Base-by-base conservation (phyloP, 345 rosid genomes). In the Gossypium arboreum region DNA sequence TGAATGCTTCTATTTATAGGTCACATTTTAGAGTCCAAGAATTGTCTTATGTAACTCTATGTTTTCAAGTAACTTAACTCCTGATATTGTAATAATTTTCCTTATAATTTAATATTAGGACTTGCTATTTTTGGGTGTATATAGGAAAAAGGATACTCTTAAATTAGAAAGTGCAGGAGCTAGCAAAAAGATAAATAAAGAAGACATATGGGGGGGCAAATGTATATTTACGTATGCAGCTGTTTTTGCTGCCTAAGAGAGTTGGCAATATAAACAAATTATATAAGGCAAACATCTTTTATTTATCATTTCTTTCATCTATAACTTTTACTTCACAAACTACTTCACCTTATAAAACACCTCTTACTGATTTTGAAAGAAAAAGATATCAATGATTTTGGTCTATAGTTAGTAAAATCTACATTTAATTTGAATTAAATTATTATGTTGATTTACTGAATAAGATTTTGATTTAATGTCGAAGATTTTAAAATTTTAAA, bases 11-110 rank as follows among this genome's bases (percentile, higher is more conserved):
- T 66, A 66, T 44, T 66, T 66, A 2, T 20, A 66, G 71, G 18
- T 45, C 71, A 44, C 34, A 45, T 18, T 27, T 44, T 44, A n/a
- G 12, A 41, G 47, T 12, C 6, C 4, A 45, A 20, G 71, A 44
- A 43, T 43, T 43, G 15, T 63, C 68, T n/a, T 64, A 12, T 68
- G 72, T 58, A 45, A 59, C 66, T 58, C 22, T n/a, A 7, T n/a
- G 24, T n/a, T 54, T 43, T 41, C 52, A 25, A 58, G 58, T 2
- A 47, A 24, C 12, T 45, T 57, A 41, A 16, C 75, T 45, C 50
- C 13, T 45, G 41, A 41, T 11, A 4, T 41, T 59, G 54, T 17
- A 22, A 43, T 59, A 15, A 9, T 47, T 18, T 44, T 2, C 2
- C 18, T 39, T 13, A 0, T 8, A 9, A 20, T 16, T 16, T 3